These are phyloP conservation scores for Rutidosis leptorrhynchoides DNA, from an alignment of 129 eudicot species.

Conservation along the genomic window DNA sequence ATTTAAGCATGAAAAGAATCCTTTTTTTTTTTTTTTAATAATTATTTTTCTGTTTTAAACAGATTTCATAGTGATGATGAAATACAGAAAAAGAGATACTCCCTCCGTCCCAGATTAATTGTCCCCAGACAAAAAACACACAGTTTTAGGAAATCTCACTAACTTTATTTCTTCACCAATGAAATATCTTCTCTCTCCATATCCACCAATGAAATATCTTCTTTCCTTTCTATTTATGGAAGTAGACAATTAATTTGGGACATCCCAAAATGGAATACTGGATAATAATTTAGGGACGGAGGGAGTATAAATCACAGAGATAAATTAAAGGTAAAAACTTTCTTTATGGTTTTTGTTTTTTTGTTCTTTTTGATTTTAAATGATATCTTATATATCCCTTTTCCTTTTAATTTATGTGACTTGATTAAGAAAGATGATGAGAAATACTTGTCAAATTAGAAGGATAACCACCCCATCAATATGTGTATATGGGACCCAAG, in stretches of 20 bases:
- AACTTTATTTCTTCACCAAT: too few species aligned
- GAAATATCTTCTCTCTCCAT: too few species aligned
- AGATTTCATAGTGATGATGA: conserved; percentile 24
- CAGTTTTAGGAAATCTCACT: too few species aligned
- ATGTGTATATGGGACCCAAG: conserved; percentile 17
- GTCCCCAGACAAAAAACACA: too few species aligned
- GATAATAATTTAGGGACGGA: too few species aligned
- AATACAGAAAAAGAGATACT: conserved; percentile 1
- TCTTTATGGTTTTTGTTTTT: conserved; percentile 14
- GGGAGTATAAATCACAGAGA: not conserved
- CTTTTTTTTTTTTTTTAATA: not conserved
- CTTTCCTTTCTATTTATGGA: too few species aligned
- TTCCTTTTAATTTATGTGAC: conserved; percentile 19
- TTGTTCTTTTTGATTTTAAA: not conserved
- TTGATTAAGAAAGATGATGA: conserved; percentile 25
- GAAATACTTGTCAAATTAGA: conserved; percentile 26
- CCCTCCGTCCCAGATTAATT: too few species aligned
- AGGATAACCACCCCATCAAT: conserved; percentile 25
- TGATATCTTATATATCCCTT: not conserved
- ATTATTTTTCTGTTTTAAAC: conserved; percentile 18
- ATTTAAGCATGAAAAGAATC: conserved; percentile 46
- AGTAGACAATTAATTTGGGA: too few species aligned
- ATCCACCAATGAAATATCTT: too few species aligned
- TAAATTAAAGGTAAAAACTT: conserved; percentile 18
- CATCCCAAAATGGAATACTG: too few species aligned